These are phyloP conservation scores for Globisporangium acanthophoron DNA, from an alignment of 352 stramenopile species.

Conservation along the genomic window DNA sequence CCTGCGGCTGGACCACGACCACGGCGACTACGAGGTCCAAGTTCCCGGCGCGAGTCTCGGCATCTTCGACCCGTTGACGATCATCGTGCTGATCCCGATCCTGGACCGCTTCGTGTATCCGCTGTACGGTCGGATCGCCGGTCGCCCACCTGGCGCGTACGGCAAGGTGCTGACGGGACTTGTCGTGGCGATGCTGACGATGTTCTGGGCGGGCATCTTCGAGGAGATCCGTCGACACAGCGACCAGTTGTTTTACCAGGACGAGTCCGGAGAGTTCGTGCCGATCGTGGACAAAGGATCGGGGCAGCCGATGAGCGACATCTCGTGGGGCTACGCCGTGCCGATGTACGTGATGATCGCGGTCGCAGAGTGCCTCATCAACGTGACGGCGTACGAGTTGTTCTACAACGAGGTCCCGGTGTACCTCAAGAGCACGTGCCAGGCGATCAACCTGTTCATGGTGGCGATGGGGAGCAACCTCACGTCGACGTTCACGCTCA, in stretches of 20 bases:
- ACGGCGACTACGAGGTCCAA: slow-evolving; percentile 35
- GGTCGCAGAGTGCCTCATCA: slow-evolving; percentile 85
- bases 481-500: slow-evolving; percentile 83
- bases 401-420: slow-evolving; percentile 86
- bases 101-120: slow-evolving; percentile 76
- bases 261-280: slow-evolving; percentile 15
- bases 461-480: slow-evolving; percentile 85
- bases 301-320: slow-evolving; percentile 71
- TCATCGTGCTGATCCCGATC: slow-evolving; percentile 73
- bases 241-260: slow-evolving; percentile 31
- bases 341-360: slow-evolving; percentile 80
- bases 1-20: slow-evolving; percentile 40
- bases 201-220: slow-evolving; percentile 84
- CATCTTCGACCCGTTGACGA: slow-evolving; percentile 84
- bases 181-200: slow-evolving; percentile 69
- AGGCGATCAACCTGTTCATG: slow-evolving; percentile 87
- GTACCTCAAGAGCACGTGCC: slow-evolving; percentile 85
- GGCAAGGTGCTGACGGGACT: slow-evolving; percentile 77
- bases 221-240: slow-evolving; percentile 64
- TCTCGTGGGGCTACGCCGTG: slow-evolving; percentile 75
- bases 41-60: slow-evolving; percentile 72
- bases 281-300: slow-evolving; percentile 54
- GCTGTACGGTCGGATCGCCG: slow-evolving; percentile 44
- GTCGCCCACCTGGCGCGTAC: slow-evolving; percentile 60
- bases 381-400: slow-evolving; percentile 84